phyloP scores from a whole-genome alignment of 441 rosid genomes.

The Metrosideros polymorpha region DNA sequence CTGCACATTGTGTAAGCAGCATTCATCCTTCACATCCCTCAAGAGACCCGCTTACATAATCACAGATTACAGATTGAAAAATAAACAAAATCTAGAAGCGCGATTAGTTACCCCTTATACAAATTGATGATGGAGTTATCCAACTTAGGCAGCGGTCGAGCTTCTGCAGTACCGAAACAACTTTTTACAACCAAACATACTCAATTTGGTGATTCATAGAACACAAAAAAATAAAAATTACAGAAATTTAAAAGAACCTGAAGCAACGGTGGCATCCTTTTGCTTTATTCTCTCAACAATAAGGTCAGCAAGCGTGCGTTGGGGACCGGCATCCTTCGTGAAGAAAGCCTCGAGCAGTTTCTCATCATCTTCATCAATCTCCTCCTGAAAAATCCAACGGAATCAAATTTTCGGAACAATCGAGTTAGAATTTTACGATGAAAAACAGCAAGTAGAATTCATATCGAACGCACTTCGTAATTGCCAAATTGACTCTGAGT shows the following conservation, averaged over 20 bases:
- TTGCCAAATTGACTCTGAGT: constrained; percentile 42
- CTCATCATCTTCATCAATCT: constrained; percentile 73
- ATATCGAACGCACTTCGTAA: constrained; percentile 32
- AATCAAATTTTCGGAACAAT: not conserved
- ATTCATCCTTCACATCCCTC: not conserved
- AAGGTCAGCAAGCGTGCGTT: constrained; percentile 67
- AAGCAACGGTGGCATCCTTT: constrained; percentile 36
- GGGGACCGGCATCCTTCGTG: constrained; percentile 53
- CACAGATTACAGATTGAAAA: not conserved
- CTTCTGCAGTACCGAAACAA: constrained; percentile 33
- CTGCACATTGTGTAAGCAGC: constrained; percentile 24
- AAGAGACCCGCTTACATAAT: not conserved
- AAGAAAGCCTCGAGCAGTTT: constrained; percentile 70
- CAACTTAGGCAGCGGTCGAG: constrained; percentile 55
- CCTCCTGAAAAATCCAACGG: constrained; percentile 28
- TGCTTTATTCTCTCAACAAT: constrained; percentile 62
- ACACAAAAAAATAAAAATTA: not conserved
- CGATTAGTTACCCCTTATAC: constrained; percentile 53
- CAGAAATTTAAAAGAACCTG: constrained; percentile 25
- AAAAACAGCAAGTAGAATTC: not conserved
- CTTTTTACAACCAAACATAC: not conserved
- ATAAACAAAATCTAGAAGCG: not conserved
- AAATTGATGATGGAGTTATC: constrained; percentile 49
- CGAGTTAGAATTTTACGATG: not conserved
- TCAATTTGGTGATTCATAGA: not conserved